Base-by-base conservation (phyloP, 768 basidiomycete genomes). In the Hirschioporus abietinus region DNA sequence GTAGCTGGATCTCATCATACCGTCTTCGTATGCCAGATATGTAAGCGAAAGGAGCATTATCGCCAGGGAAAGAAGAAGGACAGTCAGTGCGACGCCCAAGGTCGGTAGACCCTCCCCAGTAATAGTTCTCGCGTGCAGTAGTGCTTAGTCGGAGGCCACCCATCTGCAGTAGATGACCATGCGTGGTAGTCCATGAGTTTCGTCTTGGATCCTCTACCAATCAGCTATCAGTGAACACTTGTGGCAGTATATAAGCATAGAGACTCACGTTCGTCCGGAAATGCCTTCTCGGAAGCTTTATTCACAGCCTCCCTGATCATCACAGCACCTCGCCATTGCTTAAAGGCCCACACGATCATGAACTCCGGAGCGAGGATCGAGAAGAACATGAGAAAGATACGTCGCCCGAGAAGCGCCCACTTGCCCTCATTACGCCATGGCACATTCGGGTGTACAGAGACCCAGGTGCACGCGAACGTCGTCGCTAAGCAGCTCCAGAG, bases 261-360 rank as follows among this genome's bases (percentile, higher is more conserved):
- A 36, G 7, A 36, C 35, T 7, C 15, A 36, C 35, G 7, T 36
- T 36, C 15, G 35, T 36, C 20, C 42, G 42, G 42, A 52, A 20
- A 52, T 3, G 42, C 42, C 15, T 36, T 7, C 7, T 7, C 15
- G 35, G 93, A 71, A 87, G 91, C 12, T 92, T 91, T 7, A 88
- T 90, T 60, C 91, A 61, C 60, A 17, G 15, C 91, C 90, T 26
- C 79, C 83, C 23, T 34, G 12, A 61, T 61, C 60, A 52, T 61
- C 25, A 12, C 15, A 18, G 24, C 35, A 2, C 26, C 30, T 18
- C 25, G 2, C 63, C 34, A 64, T 60, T 77, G 76, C 9, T 67
- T 61, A 17, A 71, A 60, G 9, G 76, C 74, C 74, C 76, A 77
- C 30, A 65, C 42, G 1, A 75, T 59, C n/a, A 76, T 65, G 52